phyloP scores from a whole-genome alignment of 2,329 filamentous ascomycete species.

The Sclerotinia glacialis region DNA sequence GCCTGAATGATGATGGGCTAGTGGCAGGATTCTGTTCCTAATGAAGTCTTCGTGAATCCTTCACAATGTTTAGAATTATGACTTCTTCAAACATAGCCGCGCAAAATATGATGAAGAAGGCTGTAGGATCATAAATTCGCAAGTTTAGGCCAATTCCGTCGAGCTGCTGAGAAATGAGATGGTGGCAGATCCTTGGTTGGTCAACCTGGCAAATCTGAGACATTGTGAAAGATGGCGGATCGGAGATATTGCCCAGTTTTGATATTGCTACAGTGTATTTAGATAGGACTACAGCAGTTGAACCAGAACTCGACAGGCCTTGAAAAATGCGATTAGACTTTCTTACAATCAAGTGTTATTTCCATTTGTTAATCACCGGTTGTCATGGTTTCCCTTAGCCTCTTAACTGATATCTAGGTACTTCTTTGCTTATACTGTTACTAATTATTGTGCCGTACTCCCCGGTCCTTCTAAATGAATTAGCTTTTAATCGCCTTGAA shows the following conservation, averaged over 20 bases:
- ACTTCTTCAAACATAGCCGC: slow-evolving; percentile 15
- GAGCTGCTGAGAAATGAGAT: slow-evolving; percentile 9
- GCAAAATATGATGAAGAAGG: slow-evolving; percentile 11
- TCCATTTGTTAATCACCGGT: neutral
- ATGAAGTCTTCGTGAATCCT: slow-evolving; percentile 1
- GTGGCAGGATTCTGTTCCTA: slow-evolving; percentile 6
- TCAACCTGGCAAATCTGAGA: slow-evolving; percentile 13
- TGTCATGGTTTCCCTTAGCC: neutral
- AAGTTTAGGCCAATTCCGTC: slow-evolving; percentile 18
- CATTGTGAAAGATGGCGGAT: slow-evolving; percentile 11
- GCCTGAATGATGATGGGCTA: neutral
- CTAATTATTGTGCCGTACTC: neutral
- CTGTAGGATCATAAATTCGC: neutral
- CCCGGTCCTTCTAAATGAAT: neutral
- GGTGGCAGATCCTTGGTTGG: slow-evolving; percentile 3
- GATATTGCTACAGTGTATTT: neutral
- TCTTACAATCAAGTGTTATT: neutral
- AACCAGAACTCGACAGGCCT: neutral
- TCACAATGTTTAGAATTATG: neutral
- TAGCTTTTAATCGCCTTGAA: neutral
- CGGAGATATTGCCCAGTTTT: slow-evolving; percentile 20
- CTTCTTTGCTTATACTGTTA: neutral
- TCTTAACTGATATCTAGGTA: neutral
- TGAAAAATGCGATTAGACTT: neutral
- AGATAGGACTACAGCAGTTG: slow-evolving; percentile 1